Conservation (phyloP, 257 asterid genomes). For the Primulina tabacum region DNA sequence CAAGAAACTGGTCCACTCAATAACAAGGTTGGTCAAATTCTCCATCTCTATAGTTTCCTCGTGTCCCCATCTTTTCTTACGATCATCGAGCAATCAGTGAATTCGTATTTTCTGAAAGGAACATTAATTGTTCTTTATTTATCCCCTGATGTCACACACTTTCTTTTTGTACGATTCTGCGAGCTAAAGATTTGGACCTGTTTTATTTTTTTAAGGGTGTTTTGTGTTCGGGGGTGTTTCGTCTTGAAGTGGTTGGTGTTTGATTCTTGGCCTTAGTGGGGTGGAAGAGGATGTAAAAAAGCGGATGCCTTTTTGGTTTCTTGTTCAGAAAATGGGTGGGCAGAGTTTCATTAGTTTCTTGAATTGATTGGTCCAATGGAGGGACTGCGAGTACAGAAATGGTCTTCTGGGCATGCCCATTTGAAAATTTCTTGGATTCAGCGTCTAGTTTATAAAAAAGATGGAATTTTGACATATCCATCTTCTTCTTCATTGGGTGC, state of each 20-base stretch:
- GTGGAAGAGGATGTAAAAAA: not conserved
- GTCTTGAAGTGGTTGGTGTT: constrained; percentile 22
- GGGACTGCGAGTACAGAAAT: constrained; percentile 34
- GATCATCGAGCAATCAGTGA: constrained; percentile 20
- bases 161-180: constrained; percentile 8
- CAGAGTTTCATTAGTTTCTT: constrained; percentile 20
- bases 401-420: constrained; percentile 44
- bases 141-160: not conserved
- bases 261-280: constrained; percentile 1
- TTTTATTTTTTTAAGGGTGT: not conserved
- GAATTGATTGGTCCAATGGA: constrained; percentile 42
- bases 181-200: constrained; percentile 15
- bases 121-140: constrained; percentile 20
- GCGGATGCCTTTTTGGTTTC: constrained; percentile 15
- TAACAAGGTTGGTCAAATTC: constrained; percentile 25
- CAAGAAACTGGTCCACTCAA: constrained; percentile 25
- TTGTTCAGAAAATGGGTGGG: constrained; percentile 27
- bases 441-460: constrained; percentile 40
- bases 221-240: constrained; percentile 13
- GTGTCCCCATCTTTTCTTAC: constrained; percentile 24
- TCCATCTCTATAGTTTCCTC: constrained; percentile 22
- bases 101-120: constrained; percentile 9
- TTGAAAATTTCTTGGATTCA: constrained; percentile 61
- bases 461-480: constrained; percentile 46
- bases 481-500: constrained; percentile 43